Percentiles rank a stretch among this genome's conserved stretches.
Conservation (phyloP, 2,329 filamentous ascomycete species). For the Colletotrichum falcatum region DNA sequence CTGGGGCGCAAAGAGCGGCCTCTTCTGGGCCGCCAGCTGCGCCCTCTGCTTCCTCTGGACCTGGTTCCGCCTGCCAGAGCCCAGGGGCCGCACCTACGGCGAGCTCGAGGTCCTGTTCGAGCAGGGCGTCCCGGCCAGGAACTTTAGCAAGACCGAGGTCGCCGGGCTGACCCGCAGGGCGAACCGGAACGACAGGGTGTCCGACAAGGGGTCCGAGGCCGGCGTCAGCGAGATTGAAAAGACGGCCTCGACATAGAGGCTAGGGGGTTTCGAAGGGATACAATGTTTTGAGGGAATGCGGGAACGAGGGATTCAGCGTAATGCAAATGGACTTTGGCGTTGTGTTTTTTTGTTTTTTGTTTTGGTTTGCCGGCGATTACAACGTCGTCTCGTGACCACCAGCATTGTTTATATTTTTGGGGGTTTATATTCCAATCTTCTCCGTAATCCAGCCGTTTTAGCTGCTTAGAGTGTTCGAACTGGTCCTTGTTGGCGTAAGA, state of each 20-base stretch:
- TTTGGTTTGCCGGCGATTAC: background rate
- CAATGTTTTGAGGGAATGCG: no score
- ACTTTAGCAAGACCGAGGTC: constrained; percentile 48
- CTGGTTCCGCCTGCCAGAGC: constrained; percentile 66
- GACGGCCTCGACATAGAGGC: constrained; percentile 11
- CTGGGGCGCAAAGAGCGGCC: constrained; percentile 61
- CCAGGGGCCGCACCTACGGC: constrained; percentile 63
- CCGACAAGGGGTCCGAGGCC: constrained; percentile 14
- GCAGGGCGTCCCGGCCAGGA: constrained; percentile 54
- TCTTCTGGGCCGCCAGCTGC: constrained; percentile 60
- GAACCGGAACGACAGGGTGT: constrained; percentile 4
- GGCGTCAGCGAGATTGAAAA: constrained; percentile 26
- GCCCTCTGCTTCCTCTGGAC: constrained; percentile 61
- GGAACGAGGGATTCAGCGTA: background rate
- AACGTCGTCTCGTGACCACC: background rate
- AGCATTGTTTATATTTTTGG: no score
- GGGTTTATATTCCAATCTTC: no score
- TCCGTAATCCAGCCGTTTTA: background rate
- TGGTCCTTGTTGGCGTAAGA: background rate
- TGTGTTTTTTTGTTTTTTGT: background rate
- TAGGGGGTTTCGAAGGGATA: no score
- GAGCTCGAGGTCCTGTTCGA: constrained; percentile 69
- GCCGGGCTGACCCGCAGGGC: background rate
- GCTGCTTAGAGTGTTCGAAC: background rate
- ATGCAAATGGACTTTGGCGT: no score